These are phyloP conservation scores for Verticillium isaacii DNA, from an alignment of 2,329 filamentous ascomycete species.

Conservation along the genomic window DNA sequence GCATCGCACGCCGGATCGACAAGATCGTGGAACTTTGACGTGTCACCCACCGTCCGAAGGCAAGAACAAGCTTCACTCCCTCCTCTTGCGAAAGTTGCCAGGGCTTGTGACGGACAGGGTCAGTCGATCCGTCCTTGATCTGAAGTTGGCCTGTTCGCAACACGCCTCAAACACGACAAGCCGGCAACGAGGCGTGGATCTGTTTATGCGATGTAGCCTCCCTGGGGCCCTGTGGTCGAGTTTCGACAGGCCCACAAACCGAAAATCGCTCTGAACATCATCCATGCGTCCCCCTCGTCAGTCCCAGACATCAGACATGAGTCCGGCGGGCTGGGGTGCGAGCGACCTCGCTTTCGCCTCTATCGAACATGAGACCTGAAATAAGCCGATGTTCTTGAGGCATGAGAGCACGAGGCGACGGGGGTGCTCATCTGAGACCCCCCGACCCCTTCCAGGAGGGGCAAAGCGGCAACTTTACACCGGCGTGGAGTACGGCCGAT, in stretches of 20 bases:
- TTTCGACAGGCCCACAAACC: constrained; percentile 3
- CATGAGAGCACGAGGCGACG: background rate
- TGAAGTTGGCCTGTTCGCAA: constrained; percentile 16
- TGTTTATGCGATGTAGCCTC: constrained; percentile 10
- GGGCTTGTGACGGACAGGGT: background rate
- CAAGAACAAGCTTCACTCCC: constrained; percentile 1
- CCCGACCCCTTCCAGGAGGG: background rate
- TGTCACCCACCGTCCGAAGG: background rate
- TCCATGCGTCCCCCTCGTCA: background rate
- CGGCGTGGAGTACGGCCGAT: background rate
- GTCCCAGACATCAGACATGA: background rate
- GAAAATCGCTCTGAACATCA: background rate
- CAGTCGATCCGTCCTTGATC: constrained; percentile 7
- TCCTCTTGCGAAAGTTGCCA: constrained; percentile 3
- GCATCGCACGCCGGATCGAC: background rate
- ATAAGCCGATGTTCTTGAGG: background rate
- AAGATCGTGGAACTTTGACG: background rate
- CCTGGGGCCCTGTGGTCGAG: background rate
- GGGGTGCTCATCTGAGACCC: background rate
- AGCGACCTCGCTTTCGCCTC: background rate
- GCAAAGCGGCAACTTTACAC: background rate
- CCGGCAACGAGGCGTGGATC: constrained; percentile 8
- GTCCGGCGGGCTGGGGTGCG: background rate
- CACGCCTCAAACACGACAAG: constrained; percentile 19
- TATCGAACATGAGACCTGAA: background rate